Conservation (phyloP, 2,329 filamentous ascomycete genomes). For the Aspergillus japonicus region DNA sequence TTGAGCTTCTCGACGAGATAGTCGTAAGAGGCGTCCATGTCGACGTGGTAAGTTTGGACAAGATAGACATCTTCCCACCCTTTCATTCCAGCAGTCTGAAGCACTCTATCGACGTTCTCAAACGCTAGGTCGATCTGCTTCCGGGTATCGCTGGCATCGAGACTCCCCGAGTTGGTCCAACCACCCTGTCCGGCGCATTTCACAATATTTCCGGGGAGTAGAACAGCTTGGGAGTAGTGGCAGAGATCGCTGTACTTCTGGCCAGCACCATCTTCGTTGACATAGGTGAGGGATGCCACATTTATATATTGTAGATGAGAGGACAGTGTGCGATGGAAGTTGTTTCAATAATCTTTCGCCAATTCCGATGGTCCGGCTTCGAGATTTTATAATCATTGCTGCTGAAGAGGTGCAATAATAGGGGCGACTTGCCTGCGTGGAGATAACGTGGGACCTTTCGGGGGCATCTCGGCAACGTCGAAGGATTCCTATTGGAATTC, state of each 20-base stretch:
- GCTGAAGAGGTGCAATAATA: too few relatives aligned
- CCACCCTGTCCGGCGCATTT: conserved; percentile 27
- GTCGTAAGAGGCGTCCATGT: conserved; percentile 17
- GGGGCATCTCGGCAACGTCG: too few relatives aligned
- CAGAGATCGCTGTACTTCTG: conserved; percentile 10
- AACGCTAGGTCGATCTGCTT: conserved; percentile 20
- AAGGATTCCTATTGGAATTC: too few relatives aligned
- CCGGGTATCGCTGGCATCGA: conserved; percentile 10
- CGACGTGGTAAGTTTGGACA: conserved; percentile 22
- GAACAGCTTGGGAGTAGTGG: conserved; percentile 27
- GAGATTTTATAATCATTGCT: too few relatives aligned
- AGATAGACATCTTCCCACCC: conserved; percentile 23
- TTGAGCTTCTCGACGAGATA: conserved; percentile 20
- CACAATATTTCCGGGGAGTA: conserved; percentile 18
- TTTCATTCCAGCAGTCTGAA: conserved; percentile 15
- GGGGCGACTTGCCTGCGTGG: too few relatives aligned
- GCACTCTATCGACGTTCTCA: conserved; percentile 19
- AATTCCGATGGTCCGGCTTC: too few relatives aligned
- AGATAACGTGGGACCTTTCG: too few relatives aligned
- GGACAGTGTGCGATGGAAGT: too few relatives aligned
- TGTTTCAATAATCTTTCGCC: too few relatives aligned
- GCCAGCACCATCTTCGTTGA: conserved; percentile 10
- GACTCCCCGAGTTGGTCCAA: conserved; percentile 17
- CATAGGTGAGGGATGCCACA: conserved; percentile 20
- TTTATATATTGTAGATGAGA: conserved; percentile 43